Base-by-base conservation (phyloP, 768 basidiomycete species). In the Trametes maxima region DNA sequence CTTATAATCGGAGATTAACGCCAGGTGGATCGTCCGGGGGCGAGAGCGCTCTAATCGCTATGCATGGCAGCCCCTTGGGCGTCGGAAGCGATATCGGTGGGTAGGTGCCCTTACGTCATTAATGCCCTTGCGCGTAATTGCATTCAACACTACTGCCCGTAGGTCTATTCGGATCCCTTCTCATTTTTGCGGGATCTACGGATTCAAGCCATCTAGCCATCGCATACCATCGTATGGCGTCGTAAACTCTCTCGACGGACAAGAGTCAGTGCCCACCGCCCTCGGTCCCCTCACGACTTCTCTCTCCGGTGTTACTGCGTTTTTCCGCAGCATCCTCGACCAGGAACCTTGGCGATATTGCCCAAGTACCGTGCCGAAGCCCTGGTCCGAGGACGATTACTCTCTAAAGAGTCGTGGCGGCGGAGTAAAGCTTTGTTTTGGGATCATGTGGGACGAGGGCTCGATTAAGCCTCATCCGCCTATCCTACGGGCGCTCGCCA, bases 11-110 rank as follows among this genome's bases (percentile, higher is more conserved):
- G 14, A 49, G 33, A 16, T 48, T 65, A 19, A 67, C 67, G 4
- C 57, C 61, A 24, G 67, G 92, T 3, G 93, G 93, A 1, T 93
- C 90, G 0, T 89, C 87, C 1, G 93, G 93, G 1, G 93, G 92
- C 33, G 93, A 94, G 74, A 87, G 88, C 33, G 89, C 91, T 0
- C 78, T 94, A 3, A 68, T 93, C 40, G 84, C 84, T 71, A 66
- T 77, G 70, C 76, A 73, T 48, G 81, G 82, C 17, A 74, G 74
- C 22, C 72, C 75, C 1, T 44, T 82, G 60, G 89, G 90, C n/a
- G 81, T 91, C 16, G 92, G 91, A 35, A 86, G 90, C 21, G 92
- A 93, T 69, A 82, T 92, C 52, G 89, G 87, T 67, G 88, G 90
- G 88, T 88, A 69, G 16, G 72, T 67, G 17, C n/a, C 8, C n/a